Evolutionary conservation across 1,284 basidiomycete genomes (phyloP), one percentile per base, ranked within the genome.

Genomic region (Boletellus deceptivus): DNA sequence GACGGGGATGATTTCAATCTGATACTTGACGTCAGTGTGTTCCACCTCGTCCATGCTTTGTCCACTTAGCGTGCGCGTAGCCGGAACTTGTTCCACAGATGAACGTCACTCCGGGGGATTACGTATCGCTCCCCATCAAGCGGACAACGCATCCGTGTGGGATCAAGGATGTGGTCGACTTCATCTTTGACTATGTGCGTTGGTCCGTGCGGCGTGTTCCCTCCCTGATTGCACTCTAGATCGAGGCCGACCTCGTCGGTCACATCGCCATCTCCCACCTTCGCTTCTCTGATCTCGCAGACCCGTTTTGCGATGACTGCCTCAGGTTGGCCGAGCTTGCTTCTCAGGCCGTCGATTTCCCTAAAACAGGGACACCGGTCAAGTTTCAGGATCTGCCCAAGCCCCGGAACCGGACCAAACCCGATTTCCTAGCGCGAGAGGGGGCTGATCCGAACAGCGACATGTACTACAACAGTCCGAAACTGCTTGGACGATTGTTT

Each of bases 341-440:
- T 63, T 81, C 88, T 58, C 73, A 83, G 56, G 85, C 83, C 22
- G 86, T 84, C 2, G 86, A 86, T 71, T 92, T 79, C 60, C 80
- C 75, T 3, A 84, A 82, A 69, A 84, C 75, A 53, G 83, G 85
- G 10, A 73, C 75, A 6, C 76, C 85, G 1, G 84, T 88, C 7
- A 63, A 65, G 6, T 57, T 76, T 27, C 39, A 61, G 2, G 55
- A 64, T 6, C 77, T 88, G 14, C 86, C 86, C 1, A 76, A 59
- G 59, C 67, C 70, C 9, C 71, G 35, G 57, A 59, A 51, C 2
- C 43, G 60, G 46, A 35, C 53, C 44, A 58, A 54, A 59, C 77
- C 76, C 4, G 76, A 78, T 48, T 79, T 73, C 60, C 59, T 75
- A 4, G 69, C 70, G 10, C 68, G 67, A 20, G 76, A 78, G 51